Evolutionary conservation across 805 yeast species (phyloP).

Genomic region (Ascoidea rubescens): DNA sequence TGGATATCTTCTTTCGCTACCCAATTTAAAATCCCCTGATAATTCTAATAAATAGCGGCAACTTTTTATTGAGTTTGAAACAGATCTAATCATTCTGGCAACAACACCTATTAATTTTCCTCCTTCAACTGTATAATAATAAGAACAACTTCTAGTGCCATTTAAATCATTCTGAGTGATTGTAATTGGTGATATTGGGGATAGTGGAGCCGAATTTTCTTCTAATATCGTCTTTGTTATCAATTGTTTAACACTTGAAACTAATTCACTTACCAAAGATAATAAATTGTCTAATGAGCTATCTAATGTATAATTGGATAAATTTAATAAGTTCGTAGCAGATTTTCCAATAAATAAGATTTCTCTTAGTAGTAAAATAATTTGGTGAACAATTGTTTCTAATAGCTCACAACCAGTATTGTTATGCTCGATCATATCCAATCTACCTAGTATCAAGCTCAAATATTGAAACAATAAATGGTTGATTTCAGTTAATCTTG

Average conservation of each 20-base stretch:
- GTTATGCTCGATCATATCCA: slow-evolving; percentile 67
- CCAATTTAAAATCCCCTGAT: slow-evolving; percentile 55
- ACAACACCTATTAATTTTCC: slow-evolving; percentile 46
- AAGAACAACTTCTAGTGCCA: slow-evolving; percentile 14
- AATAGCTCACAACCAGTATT: slow-evolving; percentile 53
- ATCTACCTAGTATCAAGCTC: slow-evolving; percentile 57
- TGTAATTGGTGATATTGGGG: background rate
- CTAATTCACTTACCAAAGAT: slow-evolving; percentile 50
- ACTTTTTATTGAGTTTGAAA: slow-evolving; percentile 32
- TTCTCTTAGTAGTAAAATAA: slow-evolving; percentile 51
- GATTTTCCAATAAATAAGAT: slow-evolving; percentile 43
- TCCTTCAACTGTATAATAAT: slow-evolving; percentile 54
- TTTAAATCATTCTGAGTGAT: background rate
- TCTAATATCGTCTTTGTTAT: slow-evolving; percentile 41
- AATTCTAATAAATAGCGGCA: slow-evolving; percentile 37
- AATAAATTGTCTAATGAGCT: slow-evolving; percentile 41
- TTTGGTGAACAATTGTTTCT: slow-evolving; percentile 55
- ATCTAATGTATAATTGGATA: slow-evolving; percentile 17
- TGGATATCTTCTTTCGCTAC: slow-evolving; percentile 47
- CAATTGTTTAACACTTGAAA: slow-evolving; percentile 46
- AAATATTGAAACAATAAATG: slow-evolving; percentile 45
- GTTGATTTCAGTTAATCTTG: slow-evolving; percentile 51
- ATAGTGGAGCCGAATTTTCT: slow-evolving; percentile 7
- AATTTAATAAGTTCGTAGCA: slow-evolving; percentile 7
- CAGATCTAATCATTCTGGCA: slow-evolving; percentile 43